phyloP scores from a whole-genome alignment of 768 basidiomycete species.

The Coprinopsis cinerea region DNA sequence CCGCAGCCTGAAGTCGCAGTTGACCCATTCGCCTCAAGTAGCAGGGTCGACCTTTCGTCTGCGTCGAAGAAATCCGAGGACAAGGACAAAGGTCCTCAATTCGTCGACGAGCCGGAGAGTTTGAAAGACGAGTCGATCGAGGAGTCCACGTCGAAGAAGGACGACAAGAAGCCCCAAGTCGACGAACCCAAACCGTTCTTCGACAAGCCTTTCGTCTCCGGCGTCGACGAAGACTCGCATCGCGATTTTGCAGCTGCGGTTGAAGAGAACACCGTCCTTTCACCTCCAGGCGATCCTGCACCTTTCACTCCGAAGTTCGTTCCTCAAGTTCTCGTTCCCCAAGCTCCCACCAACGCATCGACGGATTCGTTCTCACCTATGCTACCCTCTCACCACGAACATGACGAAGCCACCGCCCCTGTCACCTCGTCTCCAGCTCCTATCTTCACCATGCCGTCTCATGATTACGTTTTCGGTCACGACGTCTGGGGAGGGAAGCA shows the following conservation, averaged over 20 bases:
- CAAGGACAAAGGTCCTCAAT: background rate
- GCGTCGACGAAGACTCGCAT: conserved; percentile 16
- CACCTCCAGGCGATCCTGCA: background rate
- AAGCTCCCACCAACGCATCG: background rate
- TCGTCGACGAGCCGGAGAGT: background rate
- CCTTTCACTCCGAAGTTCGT: background rate
- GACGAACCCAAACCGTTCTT: conserved; percentile 20
- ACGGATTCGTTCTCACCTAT: background rate
- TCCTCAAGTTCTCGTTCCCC: background rate
- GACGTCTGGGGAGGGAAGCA: background rate
- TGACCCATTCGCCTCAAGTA: conserved; percentile 22
- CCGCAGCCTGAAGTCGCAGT: conserved; percentile 23
- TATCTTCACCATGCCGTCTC: background rate
- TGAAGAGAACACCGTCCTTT: conserved; percentile 10
- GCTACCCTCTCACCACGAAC: conserved; percentile 3
- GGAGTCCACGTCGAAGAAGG: conserved; percentile 3
- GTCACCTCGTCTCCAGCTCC: background rate
- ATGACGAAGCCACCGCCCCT: background rate
- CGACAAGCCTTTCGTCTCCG: conserved; percentile 19
- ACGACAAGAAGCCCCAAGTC: too few relatives aligned
- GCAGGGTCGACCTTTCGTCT: background rate
- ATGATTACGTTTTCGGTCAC: background rate
- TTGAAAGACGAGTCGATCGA: background rate
- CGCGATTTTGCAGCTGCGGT: conserved; percentile 17
- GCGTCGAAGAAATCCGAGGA: background rate